These are phyloP conservation scores for Nakaseomyces bracarensis DNA, from an alignment of 1,139 yeast species.

Conservation along the genomic window DNA sequence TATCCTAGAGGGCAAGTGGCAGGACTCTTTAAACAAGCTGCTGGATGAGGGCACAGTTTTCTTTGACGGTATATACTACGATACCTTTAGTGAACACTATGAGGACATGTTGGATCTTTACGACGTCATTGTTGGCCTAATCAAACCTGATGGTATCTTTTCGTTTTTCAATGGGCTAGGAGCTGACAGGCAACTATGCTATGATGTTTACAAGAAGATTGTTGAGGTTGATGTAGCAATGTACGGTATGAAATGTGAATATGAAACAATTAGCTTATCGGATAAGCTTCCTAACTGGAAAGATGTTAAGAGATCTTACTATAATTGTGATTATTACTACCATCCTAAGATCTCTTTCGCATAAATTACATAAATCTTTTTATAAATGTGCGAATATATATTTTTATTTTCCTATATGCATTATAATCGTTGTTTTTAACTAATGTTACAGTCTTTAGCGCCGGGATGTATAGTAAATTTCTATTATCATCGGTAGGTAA, in stretches of 20 bases:
- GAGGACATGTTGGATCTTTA: slow-evolving; percentile 79
- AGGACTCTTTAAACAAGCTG: slow-evolving; percentile 60
- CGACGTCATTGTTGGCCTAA: slow-evolving; percentile 70
- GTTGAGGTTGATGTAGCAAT: slow-evolving; percentile 73
- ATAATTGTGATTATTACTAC: slow-evolving; percentile 29
- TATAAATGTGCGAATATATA: no score
- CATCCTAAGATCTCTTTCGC: slow-evolving; percentile 30
- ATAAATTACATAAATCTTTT: slow-evolving; percentile 10
- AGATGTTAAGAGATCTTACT: slow-evolving; percentile 31
- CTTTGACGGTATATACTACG: slow-evolving; percentile 88
- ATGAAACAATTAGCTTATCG: slow-evolving; percentile 41
- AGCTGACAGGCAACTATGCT: slow-evolving; percentile 84
- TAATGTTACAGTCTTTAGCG: neutral
- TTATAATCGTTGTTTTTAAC: neutral
- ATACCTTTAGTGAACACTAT: slow-evolving; percentile 85
- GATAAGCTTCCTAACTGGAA: slow-evolving; percentile 29
- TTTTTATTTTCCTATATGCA: neutral
- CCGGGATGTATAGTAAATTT: no score
- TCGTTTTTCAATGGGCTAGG: slow-evolving; percentile 93
- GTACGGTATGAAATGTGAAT: slow-evolving; percentile 63
- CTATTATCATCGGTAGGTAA: neutral
- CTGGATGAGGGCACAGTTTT: slow-evolving; percentile 55
- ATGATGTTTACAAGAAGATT: slow-evolving; percentile 79
- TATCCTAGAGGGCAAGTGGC: slow-evolving; percentile 85
- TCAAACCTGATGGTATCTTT: slow-evolving; percentile 73